Percentiles rank a stretch among this genome's conserved stretches.
These are phyloP conservation scores for Rubroboletus pulcherrimus DNA, from an alignment of 768 basidiomycete species.

Conservation along the genomic window DNA sequence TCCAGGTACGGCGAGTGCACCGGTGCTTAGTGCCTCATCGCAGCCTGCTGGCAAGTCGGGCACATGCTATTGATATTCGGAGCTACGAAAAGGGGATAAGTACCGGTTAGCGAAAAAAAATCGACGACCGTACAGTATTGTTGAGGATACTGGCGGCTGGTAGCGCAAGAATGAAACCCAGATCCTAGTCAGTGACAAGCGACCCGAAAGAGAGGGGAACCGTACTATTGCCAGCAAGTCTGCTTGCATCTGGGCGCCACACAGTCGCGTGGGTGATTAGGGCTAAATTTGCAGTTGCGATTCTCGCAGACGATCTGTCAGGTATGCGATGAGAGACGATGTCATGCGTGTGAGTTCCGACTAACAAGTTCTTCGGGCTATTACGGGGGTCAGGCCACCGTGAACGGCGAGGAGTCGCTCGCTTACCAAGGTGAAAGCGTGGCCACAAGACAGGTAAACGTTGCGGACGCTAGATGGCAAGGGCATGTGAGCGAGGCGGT, in stretches of 20 bases:
- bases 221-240: constrained; percentile 49
- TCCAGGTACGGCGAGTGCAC: constrained; percentile 10
- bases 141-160: constrained; percentile 43
- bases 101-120: background rate
- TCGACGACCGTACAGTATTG: constrained; percentile 39
- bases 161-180: constrained; percentile 2
- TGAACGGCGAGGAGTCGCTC: background rate
- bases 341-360: background rate
- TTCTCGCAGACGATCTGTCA: constrained; percentile 46
- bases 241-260: constrained; percentile 40
- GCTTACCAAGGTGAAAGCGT: constrained; percentile 42
- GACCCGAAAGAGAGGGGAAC: background rate
- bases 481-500: background rate
- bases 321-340: constrained; percentile 6
- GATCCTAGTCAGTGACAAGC: constrained; percentile 8
- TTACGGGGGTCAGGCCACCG: constrained; percentile 2
- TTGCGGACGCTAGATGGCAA: constrained; percentile 39
- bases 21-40: constrained; percentile 21
- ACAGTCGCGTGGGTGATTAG: constrained; percentile 45
- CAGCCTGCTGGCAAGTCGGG: constrained; percentile 36
- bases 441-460: constrained; percentile 46
- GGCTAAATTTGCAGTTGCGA: constrained; percentile 51
- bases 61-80: constrained; percentile 41
- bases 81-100: constrained; percentile 27
- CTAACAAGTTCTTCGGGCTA: constrained; percentile 39